Percentiles rank a stretch among this genome's conserved stretches.
Evolutionary conservation across 225 moss, liverwort and hornwort genomes (phyloP).

Genomic region (Pseudoscleropodium purum): DNA sequence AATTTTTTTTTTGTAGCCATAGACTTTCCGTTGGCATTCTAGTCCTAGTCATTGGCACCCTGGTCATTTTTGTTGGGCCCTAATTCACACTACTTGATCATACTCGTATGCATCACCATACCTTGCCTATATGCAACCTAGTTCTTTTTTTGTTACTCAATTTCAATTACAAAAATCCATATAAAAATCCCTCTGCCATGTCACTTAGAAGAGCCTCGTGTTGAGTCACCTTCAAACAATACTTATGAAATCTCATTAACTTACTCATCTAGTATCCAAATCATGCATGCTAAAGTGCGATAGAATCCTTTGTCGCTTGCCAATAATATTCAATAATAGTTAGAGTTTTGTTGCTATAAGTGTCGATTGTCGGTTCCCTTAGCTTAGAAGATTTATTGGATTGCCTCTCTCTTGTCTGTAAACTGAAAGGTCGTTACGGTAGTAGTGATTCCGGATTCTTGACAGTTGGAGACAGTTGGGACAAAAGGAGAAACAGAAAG

Average conservation of each 20-base stretch:
- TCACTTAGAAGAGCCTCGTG: rapidly evolving
- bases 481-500: background rate
- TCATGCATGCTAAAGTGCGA: background rate
- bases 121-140: rapidly evolving
- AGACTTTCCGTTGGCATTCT: rapidly evolving
- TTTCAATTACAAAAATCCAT: background rate
- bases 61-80: rapidly evolving
- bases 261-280: background rate
- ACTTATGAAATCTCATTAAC: too few species aligned
- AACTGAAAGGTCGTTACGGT: background rate
- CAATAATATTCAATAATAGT: background rate
- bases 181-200: background rate
- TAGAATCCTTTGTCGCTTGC: background rate
- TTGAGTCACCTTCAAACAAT: background rate
- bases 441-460: background rate
- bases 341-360: rapidly evolving
- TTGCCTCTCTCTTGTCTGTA: too few species aligned
- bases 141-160: rapidly evolving
- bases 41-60: rapidly evolving
- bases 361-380: background rate
- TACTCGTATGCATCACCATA: rapidly evolving
- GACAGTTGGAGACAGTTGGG: background rate
- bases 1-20: too few species aligned
- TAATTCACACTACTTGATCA: background rate
- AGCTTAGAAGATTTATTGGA: background rate